These are phyloP conservation scores for Chaetomium olivaceum DNA, from an alignment of 2,329 filamentous ascomycete species.

Conservation along the genomic window DNA sequence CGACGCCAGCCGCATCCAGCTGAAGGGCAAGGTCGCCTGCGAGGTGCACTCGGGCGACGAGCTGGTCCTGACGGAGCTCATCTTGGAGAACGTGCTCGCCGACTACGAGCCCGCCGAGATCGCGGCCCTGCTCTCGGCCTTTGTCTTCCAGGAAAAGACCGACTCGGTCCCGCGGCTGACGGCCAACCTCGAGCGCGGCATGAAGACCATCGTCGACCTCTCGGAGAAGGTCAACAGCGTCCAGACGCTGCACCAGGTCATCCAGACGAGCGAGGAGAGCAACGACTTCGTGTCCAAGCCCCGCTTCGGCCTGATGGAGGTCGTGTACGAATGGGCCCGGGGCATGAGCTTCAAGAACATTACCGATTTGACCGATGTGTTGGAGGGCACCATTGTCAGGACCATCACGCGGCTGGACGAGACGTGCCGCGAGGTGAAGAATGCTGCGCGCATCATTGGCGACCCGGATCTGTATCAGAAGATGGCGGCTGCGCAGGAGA, in stretches of 20 bases:
- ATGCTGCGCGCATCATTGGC: conserved; percentile 90
- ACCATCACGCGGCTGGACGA: conserved; percentile 94
- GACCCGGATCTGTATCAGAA: conserved; percentile 92
- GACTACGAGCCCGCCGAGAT: conserved; percentile 97
- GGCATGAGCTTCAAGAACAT: conserved; percentile 99
- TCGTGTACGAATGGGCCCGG: conserved; percentile 97
- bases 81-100: conserved; percentile 93
- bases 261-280: conserved; percentile 82
- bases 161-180: conserved; percentile 78
- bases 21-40: conserved; percentile 98
- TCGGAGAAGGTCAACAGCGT: conserved; percentile 90
- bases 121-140: conserved; percentile 86
- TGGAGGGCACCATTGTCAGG: conserved; percentile 95
- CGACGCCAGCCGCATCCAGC: conserved; percentile 78
- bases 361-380: conserved; percentile 89
- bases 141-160: conserved; percentile 98
- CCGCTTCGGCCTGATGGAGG: conserved; percentile 91
- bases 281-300: conserved; percentile 89
- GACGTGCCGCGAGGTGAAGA: conserved; percentile 96
- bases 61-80: conserved; percentile 90
- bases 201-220: conserved; percentile 82
- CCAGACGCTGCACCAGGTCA: conserved; percentile 88
- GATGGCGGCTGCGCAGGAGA: conserved; percentile 96
- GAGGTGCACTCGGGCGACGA: conserved; percentile 98
- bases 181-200: conserved; percentile 76